Conservation (phyloP, 2,329 filamentous ascomycete species). For the Bertia moriformis region DNA sequence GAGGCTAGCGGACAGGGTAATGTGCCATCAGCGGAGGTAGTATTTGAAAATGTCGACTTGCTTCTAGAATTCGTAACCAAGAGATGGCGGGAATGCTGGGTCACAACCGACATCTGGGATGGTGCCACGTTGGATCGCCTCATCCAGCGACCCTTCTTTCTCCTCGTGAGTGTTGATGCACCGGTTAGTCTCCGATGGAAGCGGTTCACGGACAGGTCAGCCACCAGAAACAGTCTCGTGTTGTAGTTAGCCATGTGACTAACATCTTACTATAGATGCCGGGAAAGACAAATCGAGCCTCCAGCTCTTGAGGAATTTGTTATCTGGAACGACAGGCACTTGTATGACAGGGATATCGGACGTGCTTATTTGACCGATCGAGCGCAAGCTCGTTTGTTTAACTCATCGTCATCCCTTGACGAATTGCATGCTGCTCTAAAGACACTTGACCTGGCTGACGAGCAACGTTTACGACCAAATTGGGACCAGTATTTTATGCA, state of each 20-base stretch:
- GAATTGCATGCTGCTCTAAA: constrained; percentile 30
- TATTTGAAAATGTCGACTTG: constrained; percentile 27
- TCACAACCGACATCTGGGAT: constrained; percentile 45
- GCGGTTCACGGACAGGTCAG: constrained; percentile 35
- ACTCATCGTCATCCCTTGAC: constrained; percentile 33
- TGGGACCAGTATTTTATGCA: constrained; percentile 62
- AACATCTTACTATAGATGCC: constrained; percentile 1
- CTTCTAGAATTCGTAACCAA: constrained; percentile 45
- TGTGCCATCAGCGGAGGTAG: constrained; percentile 3
- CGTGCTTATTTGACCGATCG: constrained; percentile 37
- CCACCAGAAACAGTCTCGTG: constrained; percentile 2
- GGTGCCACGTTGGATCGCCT: constrained; percentile 35
- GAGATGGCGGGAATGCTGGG: constrained; percentile 42
- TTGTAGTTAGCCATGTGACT: too few relatives aligned
- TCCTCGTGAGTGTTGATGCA: constrained; percentile 48
- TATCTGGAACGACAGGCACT: constrained; percentile 26
- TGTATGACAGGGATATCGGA: constrained; percentile 28
- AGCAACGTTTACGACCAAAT: constrained; percentile 39
- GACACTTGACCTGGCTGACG: constrained; percentile 35
- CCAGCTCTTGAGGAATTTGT: background rate
- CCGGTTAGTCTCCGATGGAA: constrained; percentile 45
- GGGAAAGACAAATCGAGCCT: background rate
- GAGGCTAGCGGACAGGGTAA: constrained; percentile 3
- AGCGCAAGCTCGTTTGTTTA: constrained; percentile 46
- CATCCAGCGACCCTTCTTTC: constrained; percentile 42